Evolutionary conservation across 805 yeast genomes (phyloP), one percentile per base, ranked within the genome.

Genomic region (Candida ficus): DNA sequence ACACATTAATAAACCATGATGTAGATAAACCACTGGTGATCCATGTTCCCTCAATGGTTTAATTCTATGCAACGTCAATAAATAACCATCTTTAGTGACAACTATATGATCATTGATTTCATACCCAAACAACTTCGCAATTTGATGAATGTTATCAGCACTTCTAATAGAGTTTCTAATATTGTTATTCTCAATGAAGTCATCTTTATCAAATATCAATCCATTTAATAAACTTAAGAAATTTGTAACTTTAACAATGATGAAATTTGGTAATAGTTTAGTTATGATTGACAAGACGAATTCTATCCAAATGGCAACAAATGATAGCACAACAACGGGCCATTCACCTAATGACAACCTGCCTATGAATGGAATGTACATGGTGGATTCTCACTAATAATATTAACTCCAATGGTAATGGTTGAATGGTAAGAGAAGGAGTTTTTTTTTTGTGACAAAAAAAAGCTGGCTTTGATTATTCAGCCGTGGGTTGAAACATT

Each of bases 1-100:
- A 57, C 83, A 80, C 95, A 89, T 90, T 45, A 91, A 68, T 36
- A 91, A 66, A 0, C 98, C 98, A 56, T 91, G 98, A 58, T 91
- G 98, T 40, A 91, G 70, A 57, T 85, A 91, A 0, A 85, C 85
- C 2, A 82, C 81, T 40, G 75, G 70, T 1, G 66, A 46, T 9
- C 49, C 54, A 13, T n/a, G 17, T 13, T 23, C 39, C 12, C 37
- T 35, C 23, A 47, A 48, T 10, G 79, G 78, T 39, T 74, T 72
- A 3, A 88, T 70, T 37, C 95, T 67, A 54, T 90, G 96, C 3
- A 89, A 50, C 0, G 89, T 83, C 23, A 90, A 66, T 21, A 86
- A 55, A 56, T 86, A 90, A 28, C 82, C 83, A 58, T 90, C 98
- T 33, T 68, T 64, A 0, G 97, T 90, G 35, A 70, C 64, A 1